Evolutionary conservation across 1,284 basidiomycete species (phyloP), one percentile per base, ranked within the genome.

Genomic region (Cystobasidium pallidum): DNA sequence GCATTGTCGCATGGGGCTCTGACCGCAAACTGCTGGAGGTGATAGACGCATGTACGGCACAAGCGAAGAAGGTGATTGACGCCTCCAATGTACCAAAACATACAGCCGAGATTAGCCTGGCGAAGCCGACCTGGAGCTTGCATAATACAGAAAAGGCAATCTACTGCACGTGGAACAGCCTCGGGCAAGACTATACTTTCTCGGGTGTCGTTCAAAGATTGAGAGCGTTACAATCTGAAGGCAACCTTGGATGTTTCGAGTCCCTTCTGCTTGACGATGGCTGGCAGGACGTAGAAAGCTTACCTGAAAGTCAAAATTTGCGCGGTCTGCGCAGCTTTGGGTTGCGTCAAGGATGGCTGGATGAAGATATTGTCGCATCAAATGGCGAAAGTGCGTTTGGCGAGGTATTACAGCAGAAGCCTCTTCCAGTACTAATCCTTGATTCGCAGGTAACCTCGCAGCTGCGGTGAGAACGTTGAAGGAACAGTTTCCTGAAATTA

Each of bases 181-280:
- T 78, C 24, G 73, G 75, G 8, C 54, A 59, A 17, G 51, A 71
- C 36, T 78, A 75, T 73, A 75, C 72, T 11, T 62, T 74, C 13
- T 52, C 66, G 17, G 36, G 70, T 6, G 72, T 77, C 28, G 55
- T 75, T 24, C 2, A 36, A 7, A 72, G 73, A 66, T 63, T 77
- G 28, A 52, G 71, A 24, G 43, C 26, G 6, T 57, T 76, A 19
- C 43, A 26, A 36, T 39, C 57, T 24, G 13, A 32, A 4, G 34
- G 41, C 19, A 15, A 55, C 62, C 47, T 67, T 63, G n/a, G 34
- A 32, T 17, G 51, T 32, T 51, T 76, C 51, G 74, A 75, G 34
- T 62, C 74, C 11, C 26, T 78, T 17, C 57, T 78, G 34, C 74
- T 78, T 28, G 77, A 78, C 39, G 77, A 78, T 57, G 77, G 77